Evolutionary conservation across 1,284 basidiomycete genomes (phyloP), one percentile per base, ranked within the genome.

Genomic region (Pseudomicrostroma phylloplanum): DNA sequence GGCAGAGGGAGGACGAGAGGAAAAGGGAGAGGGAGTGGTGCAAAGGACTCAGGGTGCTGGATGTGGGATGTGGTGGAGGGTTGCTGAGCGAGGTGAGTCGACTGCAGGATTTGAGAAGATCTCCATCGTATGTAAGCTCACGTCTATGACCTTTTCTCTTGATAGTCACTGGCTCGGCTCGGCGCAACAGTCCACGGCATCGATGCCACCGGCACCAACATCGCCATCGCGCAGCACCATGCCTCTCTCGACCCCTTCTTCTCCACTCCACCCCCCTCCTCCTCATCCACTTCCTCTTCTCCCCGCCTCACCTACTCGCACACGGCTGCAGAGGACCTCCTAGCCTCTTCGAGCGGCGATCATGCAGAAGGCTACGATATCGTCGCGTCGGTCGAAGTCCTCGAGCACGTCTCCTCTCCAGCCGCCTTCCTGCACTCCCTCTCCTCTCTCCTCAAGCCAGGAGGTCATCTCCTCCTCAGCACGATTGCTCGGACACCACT

Each of bases 321-420:
- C 73, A 84, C 86, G 0, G 84, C 89, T 0, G 92, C 90, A 0
- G 94, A 97, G 77, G 83, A 84, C 0, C 84, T 86, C 6, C 78
- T 92, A 2, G 78, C 87, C 12, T 30, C 12, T 19, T 9, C 30
- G 30, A 36, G 30, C 30, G 30, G 30, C 3, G 30, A 36, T 9
- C 81, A 84, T 51, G 97, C 89, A 76, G 94, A 97, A 6, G 81
- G 84, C 53, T 98, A 89, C 77, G 94, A 98, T 79, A 84, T 94
- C 7, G 92, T 99, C 15, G 96, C 92, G 78, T 90, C 92, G 11
- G 92, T 98, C 92, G 96, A 99, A 79, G 93, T 99, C 17, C 78
- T 99, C 51, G 96, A 99, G 81, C 96, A 99, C 76, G 96, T 99
- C 63, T 89, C 96, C 76, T 87, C 92, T 70, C 94, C 96, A 0